phyloP scores from a whole-genome alignment of 148 eudicot genomes.

The Heliamphora exappendiculata region DNA sequence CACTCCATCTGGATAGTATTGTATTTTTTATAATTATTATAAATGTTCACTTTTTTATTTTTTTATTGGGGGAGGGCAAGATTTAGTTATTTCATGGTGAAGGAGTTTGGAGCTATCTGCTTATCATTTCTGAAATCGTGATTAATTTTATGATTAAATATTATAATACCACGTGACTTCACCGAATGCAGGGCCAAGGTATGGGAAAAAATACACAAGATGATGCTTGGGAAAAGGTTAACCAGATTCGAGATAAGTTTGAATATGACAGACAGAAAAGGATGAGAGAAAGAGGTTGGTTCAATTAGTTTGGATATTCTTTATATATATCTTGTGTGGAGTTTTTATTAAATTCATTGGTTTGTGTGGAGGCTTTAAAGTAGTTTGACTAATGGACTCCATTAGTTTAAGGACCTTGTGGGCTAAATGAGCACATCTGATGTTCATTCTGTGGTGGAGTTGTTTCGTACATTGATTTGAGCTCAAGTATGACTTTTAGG shows the following conservation, averaged over 20 bases:
- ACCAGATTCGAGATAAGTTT: constrained; percentile 81
- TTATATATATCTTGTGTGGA: neutral
- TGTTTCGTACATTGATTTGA: neutral
- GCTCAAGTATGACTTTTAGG: neutral
- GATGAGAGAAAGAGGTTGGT: constrained; percentile 90
- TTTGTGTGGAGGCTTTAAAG: too few relatives aligned
- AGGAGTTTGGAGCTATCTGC: neutral
- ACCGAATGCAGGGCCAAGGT: constrained; percentile 51
- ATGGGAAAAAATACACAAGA: constrained; percentile 42
- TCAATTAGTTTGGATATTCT: constrained; percentile 3
- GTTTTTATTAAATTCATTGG: neutral
- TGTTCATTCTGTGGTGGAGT: too few relatives aligned
- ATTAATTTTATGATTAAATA: neutral
- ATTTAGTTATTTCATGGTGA: neutral
- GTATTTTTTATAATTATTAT: neutral
- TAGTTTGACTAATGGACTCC: too few relatives aligned
- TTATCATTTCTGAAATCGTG: neutral
- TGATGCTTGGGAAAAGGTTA: constrained; percentile 61
- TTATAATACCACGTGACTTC: neutral
- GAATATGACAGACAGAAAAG: constrained; percentile 92
- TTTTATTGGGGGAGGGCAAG: too few relatives aligned
- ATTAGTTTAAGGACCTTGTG: too few relatives aligned
- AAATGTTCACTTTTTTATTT: neutral
- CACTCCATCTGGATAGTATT: neutral
- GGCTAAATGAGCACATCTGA: too few relatives aligned